Percentiles rank a stretch among this genome's conserved stretches.
These are phyloP conservation scores for Tetrapisispora arboricola DNA, from an alignment of 805 yeast genomes.

Conservation along the genomic window DNA sequence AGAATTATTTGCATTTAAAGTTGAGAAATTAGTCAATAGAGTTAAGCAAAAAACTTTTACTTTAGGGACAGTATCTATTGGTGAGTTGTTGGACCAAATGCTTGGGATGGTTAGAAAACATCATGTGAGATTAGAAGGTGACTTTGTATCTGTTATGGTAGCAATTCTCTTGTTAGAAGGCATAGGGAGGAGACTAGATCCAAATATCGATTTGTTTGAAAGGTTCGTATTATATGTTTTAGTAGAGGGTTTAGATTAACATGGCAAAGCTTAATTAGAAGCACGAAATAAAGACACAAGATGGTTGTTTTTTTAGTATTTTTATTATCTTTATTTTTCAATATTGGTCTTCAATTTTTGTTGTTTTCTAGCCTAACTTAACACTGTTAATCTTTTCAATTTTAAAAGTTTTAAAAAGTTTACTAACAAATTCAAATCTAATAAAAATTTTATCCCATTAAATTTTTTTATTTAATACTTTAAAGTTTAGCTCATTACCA, in stretches of 20 bases:
- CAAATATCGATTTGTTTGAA: conserved; percentile 87
- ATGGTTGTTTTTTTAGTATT: too few relatives aligned
- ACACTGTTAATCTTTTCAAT: too few relatives aligned
- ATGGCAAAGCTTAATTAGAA: too few relatives aligned
- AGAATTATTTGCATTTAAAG: conserved; percentile 80
- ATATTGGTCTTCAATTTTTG: too few relatives aligned
- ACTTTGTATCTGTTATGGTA: conserved; percentile 88
- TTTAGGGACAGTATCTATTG: conserved; percentile 82
- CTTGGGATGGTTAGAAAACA: conserved; percentile 84
- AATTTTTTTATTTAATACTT: neutral
- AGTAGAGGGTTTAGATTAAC: conserved; percentile 10
- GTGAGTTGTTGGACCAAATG: conserved; percentile 81
- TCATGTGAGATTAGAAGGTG: conserved; percentile 97
- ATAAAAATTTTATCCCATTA: neutral
- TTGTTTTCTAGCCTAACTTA: too few relatives aligned
- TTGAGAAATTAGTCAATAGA: conserved; percentile 68
- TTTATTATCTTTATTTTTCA: too few relatives aligned
- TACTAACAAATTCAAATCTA: neutral
- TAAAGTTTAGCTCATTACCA: conserved; percentile 55
- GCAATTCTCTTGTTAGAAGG: conserved; percentile 90
- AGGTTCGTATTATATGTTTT: conserved; percentile 62
- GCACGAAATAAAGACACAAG: too few relatives aligned
- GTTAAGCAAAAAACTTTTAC: conserved; percentile 86
- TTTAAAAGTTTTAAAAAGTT: too few relatives aligned
- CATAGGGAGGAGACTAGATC: conserved; percentile 88